phyloP scores from a whole-genome alignment of 148 eudicot genomes.

The Vaccinium myrtillus region DNA sequence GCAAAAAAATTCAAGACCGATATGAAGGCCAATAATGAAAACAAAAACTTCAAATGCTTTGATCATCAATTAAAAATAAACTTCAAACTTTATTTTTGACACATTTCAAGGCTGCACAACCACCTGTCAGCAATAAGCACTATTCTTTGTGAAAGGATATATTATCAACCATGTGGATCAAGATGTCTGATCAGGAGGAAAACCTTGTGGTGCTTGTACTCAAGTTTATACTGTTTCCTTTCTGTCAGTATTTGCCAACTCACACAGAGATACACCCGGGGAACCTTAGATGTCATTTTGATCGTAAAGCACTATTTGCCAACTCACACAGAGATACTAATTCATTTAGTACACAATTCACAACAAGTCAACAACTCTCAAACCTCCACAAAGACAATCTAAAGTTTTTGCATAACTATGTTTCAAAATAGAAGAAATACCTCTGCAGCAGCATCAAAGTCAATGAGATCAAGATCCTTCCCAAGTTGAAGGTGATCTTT shows the following conservation, averaged over 20 bases:
- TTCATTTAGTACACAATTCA: not conserved
- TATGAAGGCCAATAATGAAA: not conserved
- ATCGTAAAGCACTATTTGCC: not conserved
- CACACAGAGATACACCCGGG: no score
- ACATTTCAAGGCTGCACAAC: not conserved
- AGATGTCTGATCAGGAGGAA: not conserved
- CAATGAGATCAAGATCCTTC: slow-evolving; percentile 85
- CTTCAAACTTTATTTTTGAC: not conserved
- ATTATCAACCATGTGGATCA: not conserved
- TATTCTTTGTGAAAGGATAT: not conserved
- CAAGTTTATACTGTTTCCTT: not conserved
- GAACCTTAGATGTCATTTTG: not conserved
- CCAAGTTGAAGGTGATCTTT: slow-evolving; percentile 91
- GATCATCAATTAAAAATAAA: not conserved
- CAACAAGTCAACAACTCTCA: slow-evolving; percentile 4
- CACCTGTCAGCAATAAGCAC: not conserved
- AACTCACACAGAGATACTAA: not conserved
- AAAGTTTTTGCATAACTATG: not conserved
- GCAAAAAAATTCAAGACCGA: not conserved
- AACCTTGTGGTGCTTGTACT: not conserved
- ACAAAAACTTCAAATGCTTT: not conserved
- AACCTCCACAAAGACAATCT: not conserved
- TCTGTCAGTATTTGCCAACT: not conserved
- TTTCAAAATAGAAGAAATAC: slow-evolving; percentile 37
- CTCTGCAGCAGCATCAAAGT: slow-evolving; percentile 93